These are phyloP conservation scores for Orbilia quercus DNA, from an alignment of 2,329 filamentous ascomycete species.

Conservation along the genomic window DNA sequence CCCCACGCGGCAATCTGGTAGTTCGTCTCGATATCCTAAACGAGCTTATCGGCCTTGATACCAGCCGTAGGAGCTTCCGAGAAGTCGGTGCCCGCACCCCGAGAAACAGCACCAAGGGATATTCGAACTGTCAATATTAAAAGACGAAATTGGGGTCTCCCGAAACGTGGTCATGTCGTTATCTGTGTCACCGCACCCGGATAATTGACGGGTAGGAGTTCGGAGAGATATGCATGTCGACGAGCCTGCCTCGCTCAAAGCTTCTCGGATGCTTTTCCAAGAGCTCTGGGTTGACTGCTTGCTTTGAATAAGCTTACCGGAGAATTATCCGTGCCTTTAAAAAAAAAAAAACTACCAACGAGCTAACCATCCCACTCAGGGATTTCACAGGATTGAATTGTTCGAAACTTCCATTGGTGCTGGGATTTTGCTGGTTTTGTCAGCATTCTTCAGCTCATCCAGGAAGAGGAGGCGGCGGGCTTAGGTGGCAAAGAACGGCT, in stretches of 20 bases:
- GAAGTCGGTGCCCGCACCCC: slow-evolving; percentile 23
- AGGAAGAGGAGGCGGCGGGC: slow-evolving; percentile 14
- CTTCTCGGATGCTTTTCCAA: neutral
- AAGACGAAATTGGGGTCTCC: slow-evolving; percentile 6
- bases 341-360: neutral
- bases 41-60: slow-evolving; percentile 9
- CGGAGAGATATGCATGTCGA: slow-evolving; percentile 20
- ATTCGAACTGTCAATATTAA: slow-evolving; percentile 22
- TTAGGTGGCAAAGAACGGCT: slow-evolving; percentile 37
- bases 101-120: neutral
- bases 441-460: slow-evolving; percentile 22
- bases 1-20: slow-evolving; percentile 19
- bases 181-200: slow-evolving; percentile 48
- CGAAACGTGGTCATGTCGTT: slow-evolving; percentile 31
- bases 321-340: slow-evolving; percentile 12
- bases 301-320: slow-evolving; percentile 1
- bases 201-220: slow-evolving; percentile 40
- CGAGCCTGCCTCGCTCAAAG: neutral
- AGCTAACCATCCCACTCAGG: neutral
- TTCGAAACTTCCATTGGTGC: slow-evolving; percentile 22
- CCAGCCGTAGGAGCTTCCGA: slow-evolving; percentile 10
- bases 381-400: neutral
- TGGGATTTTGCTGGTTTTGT: slow-evolving; percentile 9
- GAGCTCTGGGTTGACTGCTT: slow-evolving; percentile 16
- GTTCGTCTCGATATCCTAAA: slow-evolving; percentile 11